Evolutionary conservation across 2,329 filamentous ascomycete species (phyloP).

Genomic region (Colletotrichum euphorbiae): DNA sequence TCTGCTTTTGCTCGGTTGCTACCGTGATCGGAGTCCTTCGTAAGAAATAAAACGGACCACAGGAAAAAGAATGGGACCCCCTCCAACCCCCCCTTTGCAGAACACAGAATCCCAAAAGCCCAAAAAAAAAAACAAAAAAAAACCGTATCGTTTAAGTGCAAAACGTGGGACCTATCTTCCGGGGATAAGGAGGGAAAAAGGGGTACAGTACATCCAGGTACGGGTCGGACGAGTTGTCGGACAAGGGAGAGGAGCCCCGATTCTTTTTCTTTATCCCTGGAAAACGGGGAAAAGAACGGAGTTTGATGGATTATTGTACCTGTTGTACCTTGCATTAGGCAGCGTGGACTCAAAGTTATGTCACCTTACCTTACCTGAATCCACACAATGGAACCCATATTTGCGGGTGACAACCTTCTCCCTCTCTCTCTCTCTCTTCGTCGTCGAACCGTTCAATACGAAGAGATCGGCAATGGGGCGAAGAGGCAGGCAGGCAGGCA

Average conservation of each 20-base stretch:
- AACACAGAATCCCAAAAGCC: too few species aligned
- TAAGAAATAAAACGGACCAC: background rate
- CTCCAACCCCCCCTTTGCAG: too few species aligned
- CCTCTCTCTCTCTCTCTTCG: background rate
- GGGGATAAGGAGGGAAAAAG: background rate
- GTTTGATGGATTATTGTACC: background rate
- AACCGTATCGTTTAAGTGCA: conserved; percentile 21
- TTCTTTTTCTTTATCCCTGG: too few species aligned
- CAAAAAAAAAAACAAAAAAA: background rate
- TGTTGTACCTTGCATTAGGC: conserved; percentile 16
- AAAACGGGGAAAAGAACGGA: too few species aligned
- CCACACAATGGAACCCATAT: background rate
- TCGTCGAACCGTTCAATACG: conserved; percentile 5
- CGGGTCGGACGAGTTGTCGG: conserved; percentile 18
- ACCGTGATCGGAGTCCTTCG: conserved; percentile 25
- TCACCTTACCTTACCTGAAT: background rate
- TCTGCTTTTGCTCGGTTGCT: background rate
- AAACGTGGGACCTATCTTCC: conserved; percentile 8
- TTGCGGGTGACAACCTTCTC: background rate
- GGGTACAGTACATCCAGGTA: background rate
- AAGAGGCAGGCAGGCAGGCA: too few species aligned
- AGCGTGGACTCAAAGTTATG: background rate
- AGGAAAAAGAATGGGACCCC: too few species aligned
- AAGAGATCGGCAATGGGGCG: conserved; percentile 8
- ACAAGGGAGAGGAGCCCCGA: background rate